phyloP scores from a whole-genome alignment of 345 rosid species.

The Eucalyptus sp. region DNA sequence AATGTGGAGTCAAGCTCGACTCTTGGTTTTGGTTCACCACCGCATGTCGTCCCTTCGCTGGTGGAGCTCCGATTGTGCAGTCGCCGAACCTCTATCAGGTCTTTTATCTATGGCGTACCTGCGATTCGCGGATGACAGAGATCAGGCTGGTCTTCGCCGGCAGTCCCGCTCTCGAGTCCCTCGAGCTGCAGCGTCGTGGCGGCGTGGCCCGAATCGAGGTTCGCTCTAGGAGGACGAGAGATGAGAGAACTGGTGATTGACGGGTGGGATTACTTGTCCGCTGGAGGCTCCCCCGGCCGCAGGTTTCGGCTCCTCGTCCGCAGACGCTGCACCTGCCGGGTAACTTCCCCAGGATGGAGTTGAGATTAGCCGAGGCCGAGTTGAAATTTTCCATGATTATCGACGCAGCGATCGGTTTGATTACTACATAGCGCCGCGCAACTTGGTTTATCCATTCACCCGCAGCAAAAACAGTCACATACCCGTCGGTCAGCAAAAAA shows the following conservation, averaged over 20 bases:
- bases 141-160: not conserved
- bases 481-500: accelerated
- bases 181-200: not conserved
- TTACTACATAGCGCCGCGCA: not conserved
- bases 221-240: not conserved
- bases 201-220: not conserved
- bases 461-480: accelerated
- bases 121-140: not conserved
- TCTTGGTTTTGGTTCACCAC: not conserved
- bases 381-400: not conserved
- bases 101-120: not conserved
- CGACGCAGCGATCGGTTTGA: not conserved
- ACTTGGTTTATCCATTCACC: too few relatives aligned
- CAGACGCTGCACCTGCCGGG: not conserved
- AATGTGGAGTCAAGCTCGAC: not conserved
- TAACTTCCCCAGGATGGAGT: not conserved
- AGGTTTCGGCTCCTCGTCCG: not conserved
- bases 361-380: not conserved
- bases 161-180: not conserved
- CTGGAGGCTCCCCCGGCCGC: not conserved
- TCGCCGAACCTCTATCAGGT: not conserved
- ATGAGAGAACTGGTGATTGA: not conserved
- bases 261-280: not conserved
- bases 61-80: not conserved
- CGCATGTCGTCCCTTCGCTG: not conserved